phyloP scores from a whole-genome alignment of 495 filamentous ascomycete genomes.

The Acidiella bohemica region DNA sequence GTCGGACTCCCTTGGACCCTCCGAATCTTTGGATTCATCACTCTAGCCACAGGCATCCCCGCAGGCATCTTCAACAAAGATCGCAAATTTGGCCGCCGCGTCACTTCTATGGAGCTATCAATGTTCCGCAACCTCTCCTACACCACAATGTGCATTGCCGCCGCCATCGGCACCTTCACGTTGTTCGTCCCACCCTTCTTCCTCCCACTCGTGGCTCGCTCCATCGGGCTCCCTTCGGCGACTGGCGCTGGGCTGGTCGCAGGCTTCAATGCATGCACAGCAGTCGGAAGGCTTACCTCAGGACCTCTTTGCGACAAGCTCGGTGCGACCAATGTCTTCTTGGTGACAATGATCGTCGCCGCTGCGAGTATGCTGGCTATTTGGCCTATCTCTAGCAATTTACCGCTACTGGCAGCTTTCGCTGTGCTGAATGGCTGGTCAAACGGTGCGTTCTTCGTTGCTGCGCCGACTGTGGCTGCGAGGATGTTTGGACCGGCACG shows the following conservation, averaged over 20 bases:
- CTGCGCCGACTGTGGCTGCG: not conserved
- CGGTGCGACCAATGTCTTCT: conserved; percentile 1
- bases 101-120: not conserved
- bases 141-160: conserved; percentile 1
- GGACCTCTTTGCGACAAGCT: not conserved
- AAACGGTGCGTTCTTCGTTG: conserved; percentile 3
- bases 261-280: conserved; percentile 2
- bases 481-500: conserved; percentile 1
- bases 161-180: conserved; percentile 1
- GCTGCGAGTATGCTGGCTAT: conserved; percentile 3
- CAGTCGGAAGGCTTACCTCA: not conserved
- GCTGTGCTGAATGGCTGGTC: conserved; percentile 1
- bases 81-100: not conserved
- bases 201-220: not conserved
- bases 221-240: not conserved
- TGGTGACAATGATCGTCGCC: not conserved
- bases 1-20: conserved; percentile 2
- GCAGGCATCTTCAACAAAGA: not conserved
- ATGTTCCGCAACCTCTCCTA: conserved; percentile 3
- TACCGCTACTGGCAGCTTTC: not conserved
- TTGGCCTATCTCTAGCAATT: conserved; percentile 1
- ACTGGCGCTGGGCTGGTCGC: conserved; percentile 1
- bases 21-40: conserved; percentile 3
- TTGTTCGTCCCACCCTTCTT: conserved; percentile 2
- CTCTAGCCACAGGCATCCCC: not conserved